Base-by-base conservation (phyloP, 1,139 yeast genomes). In the Geotrichum histeridarum region DNA sequence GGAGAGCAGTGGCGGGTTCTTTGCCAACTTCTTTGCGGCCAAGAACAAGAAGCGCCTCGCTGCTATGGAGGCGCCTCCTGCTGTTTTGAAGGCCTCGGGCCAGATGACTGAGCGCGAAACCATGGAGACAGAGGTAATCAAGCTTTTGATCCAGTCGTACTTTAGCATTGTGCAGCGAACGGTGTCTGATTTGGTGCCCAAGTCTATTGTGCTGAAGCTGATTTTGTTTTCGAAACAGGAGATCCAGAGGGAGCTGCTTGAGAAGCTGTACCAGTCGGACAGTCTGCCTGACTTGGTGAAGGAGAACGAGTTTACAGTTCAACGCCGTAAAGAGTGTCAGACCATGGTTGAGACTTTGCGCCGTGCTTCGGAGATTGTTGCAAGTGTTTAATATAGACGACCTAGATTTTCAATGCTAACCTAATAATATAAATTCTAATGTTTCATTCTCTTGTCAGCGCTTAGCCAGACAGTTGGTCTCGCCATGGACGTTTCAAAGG, bases 61-160 rank as follows among this genome's bases (percentile, higher is more conserved):
- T 46, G 86, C 93, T 22, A 87, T 93, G 93, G 99, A 93, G 71
- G 89, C 96, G 2, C 99, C 99, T 51, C 99, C 99, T 43, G 82
- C 95, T 35, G 91, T 88, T 14, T 81, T 93, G 69, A 84, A 90
- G 68, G 99, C 99, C 6, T 84, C 95, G 15, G 99, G 99, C 46
- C 83, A 85, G 57, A 88, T 93, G 95, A 81, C 93, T n/a, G 98
- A 93, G 68, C 84, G 96, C 63, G 99, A 93, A 74, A 83, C 93
- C 38, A 85, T 88, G 80, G 99, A 93, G 71, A 94, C 98, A 0
- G 99, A 93, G 69, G 98, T 93, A 38, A 91, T 93, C 68, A 93
- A 93, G 74, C 80, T 93, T 62, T 78, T 93, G 67, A 91, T 93
- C 65, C 82, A 86, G 54, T 87, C 96, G 37, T 93, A 93, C 73